Evolutionary conservation across 2,329 filamentous ascomycete species (phyloP).

Genomic region (Beauveria bassiana): DNA sequence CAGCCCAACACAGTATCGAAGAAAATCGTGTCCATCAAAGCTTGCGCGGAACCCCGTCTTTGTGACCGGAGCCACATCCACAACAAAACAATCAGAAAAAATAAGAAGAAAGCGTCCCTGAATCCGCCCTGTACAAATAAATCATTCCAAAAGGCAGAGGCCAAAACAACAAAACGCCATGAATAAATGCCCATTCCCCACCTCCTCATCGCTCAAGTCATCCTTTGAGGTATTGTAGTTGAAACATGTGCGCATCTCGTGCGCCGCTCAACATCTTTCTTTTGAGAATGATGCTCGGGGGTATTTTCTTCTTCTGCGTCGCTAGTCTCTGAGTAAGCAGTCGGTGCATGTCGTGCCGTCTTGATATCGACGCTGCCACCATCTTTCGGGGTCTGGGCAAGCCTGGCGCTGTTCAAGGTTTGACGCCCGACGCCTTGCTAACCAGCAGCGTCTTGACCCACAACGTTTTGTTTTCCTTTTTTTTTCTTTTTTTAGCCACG

Average conservation of each 20-base stretch:
- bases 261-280: neutral
- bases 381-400: neutral
- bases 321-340: neutral
- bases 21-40: neutral
- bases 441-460: no score
- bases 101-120: neutral
- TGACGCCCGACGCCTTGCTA: no score
- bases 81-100: neutral
- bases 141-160: neutral
- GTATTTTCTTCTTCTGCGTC: neutral
- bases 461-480: no score
- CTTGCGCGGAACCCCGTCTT: no score
- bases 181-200: neutral
- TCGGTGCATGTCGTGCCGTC: neutral
- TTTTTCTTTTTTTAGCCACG: no score
- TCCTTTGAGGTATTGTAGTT: neutral
- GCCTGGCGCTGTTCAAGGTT: neutral
- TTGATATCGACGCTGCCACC: neutral
- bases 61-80: neutral
- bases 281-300: neutral
- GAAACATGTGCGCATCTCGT: neutral
- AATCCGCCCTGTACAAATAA: neutral
- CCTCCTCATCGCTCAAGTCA: neutral
- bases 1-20: neutral
- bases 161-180: conserved; percentile 1